phyloP scores from a whole-genome alignment of 2,329 filamentous ascomycete species.

The Hymenoscyphus fructigenus region DNA sequence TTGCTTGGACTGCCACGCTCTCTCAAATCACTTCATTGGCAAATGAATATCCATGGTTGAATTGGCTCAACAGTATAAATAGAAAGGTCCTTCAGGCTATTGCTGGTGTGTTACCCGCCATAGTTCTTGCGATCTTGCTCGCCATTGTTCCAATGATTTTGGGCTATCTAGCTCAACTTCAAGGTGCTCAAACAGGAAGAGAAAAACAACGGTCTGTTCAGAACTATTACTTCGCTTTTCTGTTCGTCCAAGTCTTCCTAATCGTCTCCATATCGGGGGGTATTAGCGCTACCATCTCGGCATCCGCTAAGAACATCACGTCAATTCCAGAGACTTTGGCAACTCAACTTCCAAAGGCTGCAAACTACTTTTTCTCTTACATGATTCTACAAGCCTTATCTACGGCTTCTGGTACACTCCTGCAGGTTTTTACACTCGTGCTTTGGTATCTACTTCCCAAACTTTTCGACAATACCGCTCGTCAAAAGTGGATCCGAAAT shows the following conservation, averaged over 20 bases:
- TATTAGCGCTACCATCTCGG: slow-evolving; percentile 45
- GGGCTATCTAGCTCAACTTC: slow-evolving; percentile 67
- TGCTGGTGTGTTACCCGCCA: slow-evolving; percentile 82
- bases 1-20: slow-evolving; percentile 81
- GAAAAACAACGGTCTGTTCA: slow-evolving; percentile 82
- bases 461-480: slow-evolving; percentile 77
- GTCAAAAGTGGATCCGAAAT: slow-evolving; percentile 82
- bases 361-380: slow-evolving; percentile 98
- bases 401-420: slow-evolving; percentile 82
- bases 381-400: slow-evolving; percentile 93
- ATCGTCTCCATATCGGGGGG: slow-evolving; percentile 84
- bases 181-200: slow-evolving; percentile 80
- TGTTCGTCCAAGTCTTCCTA: slow-evolving; percentile 93
- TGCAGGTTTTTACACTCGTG: slow-evolving; percentile 78
- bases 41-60: slow-evolving; percentile 63
- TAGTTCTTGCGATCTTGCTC: slow-evolving; percentile 74
- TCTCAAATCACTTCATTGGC: slow-evolving; percentile 75
- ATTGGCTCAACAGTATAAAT: slow-evolving; percentile 65
- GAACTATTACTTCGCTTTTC: slow-evolving; percentile 86
- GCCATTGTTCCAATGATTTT: slow-evolving; percentile 80
- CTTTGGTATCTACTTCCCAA: slow-evolving; percentile 80
- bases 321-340: slow-evolving; percentile 72
- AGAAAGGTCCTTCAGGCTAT: slow-evolving; percentile 63
- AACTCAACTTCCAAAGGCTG: slow-evolving; percentile 75
- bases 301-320: slow-evolving; percentile 49